Conservation (phyloP, 2,329 filamentous ascomycete species). For the Neonectria coccinea region DNA sequence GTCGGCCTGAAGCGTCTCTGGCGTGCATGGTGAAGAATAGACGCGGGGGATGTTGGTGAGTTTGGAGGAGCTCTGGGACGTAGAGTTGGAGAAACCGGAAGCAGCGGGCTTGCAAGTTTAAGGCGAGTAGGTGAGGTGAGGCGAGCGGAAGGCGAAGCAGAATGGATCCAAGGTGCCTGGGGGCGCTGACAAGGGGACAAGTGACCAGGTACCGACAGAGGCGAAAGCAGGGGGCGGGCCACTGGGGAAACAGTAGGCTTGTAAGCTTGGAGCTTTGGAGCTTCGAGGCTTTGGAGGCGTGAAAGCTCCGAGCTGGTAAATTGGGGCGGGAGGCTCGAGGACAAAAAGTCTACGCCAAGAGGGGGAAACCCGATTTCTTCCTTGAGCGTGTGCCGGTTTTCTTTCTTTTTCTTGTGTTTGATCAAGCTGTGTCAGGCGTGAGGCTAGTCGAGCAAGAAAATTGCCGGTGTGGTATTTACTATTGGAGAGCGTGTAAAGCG, state of each 20-base stretch:
- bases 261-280: conserved; percentile 4
- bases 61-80: background rate
- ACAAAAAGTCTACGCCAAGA: background rate
- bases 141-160: conserved; percentile 21
- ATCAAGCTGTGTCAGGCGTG: conserved; percentile 1
- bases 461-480: background rate
- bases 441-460: background rate
- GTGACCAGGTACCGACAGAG: conserved; percentile 19
- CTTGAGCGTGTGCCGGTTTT: background rate
- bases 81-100: conserved; percentile 22
- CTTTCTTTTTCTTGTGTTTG: conserved; percentile 4
- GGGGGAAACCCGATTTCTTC: background rate
- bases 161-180: conserved; percentile 15
- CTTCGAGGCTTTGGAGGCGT: background rate
- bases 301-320: conserved; percentile 21
- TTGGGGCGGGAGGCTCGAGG: conserved; percentile 10
- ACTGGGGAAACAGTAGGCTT: conserved; percentile 20
- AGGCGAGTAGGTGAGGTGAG: conserved; percentile 22
- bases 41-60: conserved; percentile 10
- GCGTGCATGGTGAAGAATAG: conserved; percentile 60
- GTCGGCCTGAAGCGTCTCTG: conserved; percentile 66
- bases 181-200: conserved; percentile 16
- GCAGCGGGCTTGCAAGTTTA: conserved; percentile 19
- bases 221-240: conserved; percentile 18
- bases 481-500: conserved; percentile 3